Conservation (phyloP, 2,329 filamentous ascomycete species). For the Fusarium sp. region DNA sequence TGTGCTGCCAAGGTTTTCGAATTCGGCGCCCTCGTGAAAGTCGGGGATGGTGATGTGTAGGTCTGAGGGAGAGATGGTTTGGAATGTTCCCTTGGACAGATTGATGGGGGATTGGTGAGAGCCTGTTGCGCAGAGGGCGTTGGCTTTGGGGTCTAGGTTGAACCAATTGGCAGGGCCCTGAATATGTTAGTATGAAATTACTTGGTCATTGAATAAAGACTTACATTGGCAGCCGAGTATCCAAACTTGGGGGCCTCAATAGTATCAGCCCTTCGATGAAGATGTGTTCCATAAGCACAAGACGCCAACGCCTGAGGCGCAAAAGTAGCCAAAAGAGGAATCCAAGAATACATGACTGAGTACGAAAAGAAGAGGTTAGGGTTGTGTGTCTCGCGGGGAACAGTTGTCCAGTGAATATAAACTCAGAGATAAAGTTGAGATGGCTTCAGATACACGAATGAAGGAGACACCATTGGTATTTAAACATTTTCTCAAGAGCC, state of each 20-base stretch:
- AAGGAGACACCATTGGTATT: neutral
- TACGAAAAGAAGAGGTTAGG: neutral
- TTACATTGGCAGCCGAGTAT: constrained; percentile 53
- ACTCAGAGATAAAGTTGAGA: neutral
- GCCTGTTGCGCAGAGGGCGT: constrained; percentile 61
- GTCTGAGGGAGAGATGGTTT: constrained; percentile 44
- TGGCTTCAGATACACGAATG: neutral
- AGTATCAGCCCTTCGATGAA: constrained; percentile 49
- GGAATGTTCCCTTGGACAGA: constrained; percentile 52
- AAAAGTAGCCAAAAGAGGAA: constrained; percentile 31
- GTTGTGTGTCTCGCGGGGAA: neutral
- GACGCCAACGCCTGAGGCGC: constrained; percentile 47
- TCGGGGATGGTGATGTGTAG: constrained; percentile 54
- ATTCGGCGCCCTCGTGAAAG: constrained; percentile 52
- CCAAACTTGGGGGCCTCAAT: constrained; percentile 54
- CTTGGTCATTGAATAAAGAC: neutral
- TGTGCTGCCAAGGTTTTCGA: constrained; percentile 65
- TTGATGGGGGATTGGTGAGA: constrained; percentile 68
- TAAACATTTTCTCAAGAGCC: neutral
- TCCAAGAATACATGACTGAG: constrained; percentile 27
- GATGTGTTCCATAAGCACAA: constrained; percentile 55
- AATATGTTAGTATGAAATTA: neutral
- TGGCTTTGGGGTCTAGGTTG: constrained; percentile 54
- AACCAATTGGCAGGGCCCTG: constrained; percentile 66
- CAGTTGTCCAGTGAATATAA: neutral